Base-by-base conservation (phyloP, 805 yeast species). In the Kodamaea neixiangensis region DNA sequence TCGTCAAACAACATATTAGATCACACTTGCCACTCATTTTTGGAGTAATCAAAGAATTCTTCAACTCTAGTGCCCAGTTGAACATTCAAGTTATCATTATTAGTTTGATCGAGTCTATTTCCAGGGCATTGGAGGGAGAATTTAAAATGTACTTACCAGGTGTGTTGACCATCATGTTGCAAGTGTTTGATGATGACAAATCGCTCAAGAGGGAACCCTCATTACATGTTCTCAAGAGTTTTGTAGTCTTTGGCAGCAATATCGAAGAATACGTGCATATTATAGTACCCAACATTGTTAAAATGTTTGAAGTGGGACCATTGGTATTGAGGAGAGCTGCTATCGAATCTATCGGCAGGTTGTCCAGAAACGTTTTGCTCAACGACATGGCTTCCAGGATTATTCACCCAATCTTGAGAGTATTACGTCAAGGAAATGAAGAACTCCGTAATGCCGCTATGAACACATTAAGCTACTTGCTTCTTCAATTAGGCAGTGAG, bases 381-480 rank as follows among this genome's bases (percentile, higher is more conserved):
- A 83, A 83, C 50, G 98, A 93, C 57, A 86, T 91, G 89, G 86
- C 97, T 0, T 87, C 97, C 1, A 76, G 97, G 55, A 87, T 94
- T 46, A 81, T 94, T 21, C 97, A 93, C 58, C 93, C 97, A 0
- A 67, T 94, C 10, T 69, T 92, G 6, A 72, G 97, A 50, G 85
- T 90, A 0, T 68, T 94, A 46, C 58, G 64, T 14, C 71, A 68
- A 53, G 73, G 67, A 9, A 75, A 75, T 52, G 87, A 81, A 7
- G 96, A 87, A 21, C 67, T 91, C 17, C 78, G 80, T 31, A 73
- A 72, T 10, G 80, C 86, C 0, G 78, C 90, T 0, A 80, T 92
- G 78, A 90, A 88, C 53, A 88, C 98, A 0, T 68, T 94, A 44
- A 84, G 96, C 57, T 76, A 89, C 50, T 68, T 92, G 47, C 76